Conservation (phyloP, 352 stramenopile genomes). For the Globisporangium camurandrum region DNA sequence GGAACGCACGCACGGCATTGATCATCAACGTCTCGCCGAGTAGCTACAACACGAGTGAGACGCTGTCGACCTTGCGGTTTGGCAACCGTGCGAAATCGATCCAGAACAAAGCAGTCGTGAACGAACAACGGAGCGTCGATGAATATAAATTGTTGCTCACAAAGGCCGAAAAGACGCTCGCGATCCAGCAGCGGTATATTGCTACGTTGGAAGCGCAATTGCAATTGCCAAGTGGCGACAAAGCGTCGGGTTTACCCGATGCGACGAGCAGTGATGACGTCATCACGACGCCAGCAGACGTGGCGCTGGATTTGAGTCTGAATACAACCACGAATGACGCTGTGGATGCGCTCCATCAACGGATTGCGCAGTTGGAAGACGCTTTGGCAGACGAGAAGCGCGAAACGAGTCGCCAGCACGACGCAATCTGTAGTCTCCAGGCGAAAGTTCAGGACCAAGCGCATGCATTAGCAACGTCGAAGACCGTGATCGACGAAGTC, state of each 20-base stretch:
- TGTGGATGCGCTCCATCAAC: slow-evolving; percentile 66
- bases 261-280: slow-evolving; percentile 1
- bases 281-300: slow-evolving; percentile 10
- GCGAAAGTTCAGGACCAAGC: slow-evolving; percentile 59
- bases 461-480: slow-evolving; percentile 46
- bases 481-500: slow-evolving; percentile 54
- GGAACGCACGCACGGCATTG: slow-evolving; percentile 90
- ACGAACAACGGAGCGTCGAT: slow-evolving; percentile 85
- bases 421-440: slow-evolving; percentile 67
- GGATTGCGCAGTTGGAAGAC: slow-evolving; percentile 62
- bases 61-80: slow-evolving; percentile 89
- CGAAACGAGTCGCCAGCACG: slow-evolving; percentile 61
- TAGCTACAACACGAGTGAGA: slow-evolving; percentile 88
- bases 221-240: too few species aligned
- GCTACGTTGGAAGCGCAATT: slow-evolving; percentile 67
- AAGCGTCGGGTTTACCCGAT: too few species aligned
- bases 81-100: slow-evolving; percentile 91
- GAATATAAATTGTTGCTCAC: slow-evolving; percentile 85
- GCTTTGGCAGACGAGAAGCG: slow-evolving; percentile 74
- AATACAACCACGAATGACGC: too few species aligned
- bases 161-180: slow-evolving; percentile 77
- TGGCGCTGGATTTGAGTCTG: slow-evolving; percentile 24
- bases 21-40: slow-evolving; percentile 91
- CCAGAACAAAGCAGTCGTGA: slow-evolving; percentile 93
- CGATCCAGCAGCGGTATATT: slow-evolving; percentile 78